These are phyloP conservation scores for Colletotrichum lini DNA, from an alignment of 2,329 filamentous ascomycete species.

Conservation along the genomic window DNA sequence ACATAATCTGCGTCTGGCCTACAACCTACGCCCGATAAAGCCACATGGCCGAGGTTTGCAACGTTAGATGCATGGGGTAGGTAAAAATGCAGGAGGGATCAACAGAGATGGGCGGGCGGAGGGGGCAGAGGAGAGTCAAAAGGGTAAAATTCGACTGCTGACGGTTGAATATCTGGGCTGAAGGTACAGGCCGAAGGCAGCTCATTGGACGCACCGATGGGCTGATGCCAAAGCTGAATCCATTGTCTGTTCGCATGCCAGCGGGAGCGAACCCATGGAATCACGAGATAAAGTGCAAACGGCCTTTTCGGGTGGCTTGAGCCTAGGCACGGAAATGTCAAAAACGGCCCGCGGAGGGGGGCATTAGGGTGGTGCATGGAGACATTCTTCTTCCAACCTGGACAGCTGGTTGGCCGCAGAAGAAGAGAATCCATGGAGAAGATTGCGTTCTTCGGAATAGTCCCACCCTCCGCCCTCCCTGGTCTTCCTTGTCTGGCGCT, in stretches of 20 bases:
- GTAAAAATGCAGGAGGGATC: slow-evolving; percentile 17
- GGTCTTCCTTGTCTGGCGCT: not conserved
- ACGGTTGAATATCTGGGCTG: not conserved
- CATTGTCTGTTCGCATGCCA: not conserved
- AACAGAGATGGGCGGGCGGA: slow-evolving; percentile 10
- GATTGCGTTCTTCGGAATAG: slow-evolving; percentile 6
- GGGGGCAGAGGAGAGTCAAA: not conserved
- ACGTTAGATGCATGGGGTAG: slow-evolving; percentile 19
- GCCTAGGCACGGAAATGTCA: slow-evolving; percentile 25
- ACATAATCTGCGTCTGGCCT: slow-evolving; percentile 30
- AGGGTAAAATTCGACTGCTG: not conserved
- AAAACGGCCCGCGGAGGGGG: slow-evolving; percentile 27
- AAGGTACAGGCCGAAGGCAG: not conserved
- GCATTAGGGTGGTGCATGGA: slow-evolving; percentile 2
- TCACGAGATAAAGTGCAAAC: not conserved
- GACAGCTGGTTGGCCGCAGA: slow-evolving; percentile 26
- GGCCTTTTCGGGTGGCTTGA: slow-evolving; percentile 3
- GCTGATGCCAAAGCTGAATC: not conserved
- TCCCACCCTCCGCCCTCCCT: not conserved
- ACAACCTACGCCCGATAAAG: slow-evolving; percentile 36
- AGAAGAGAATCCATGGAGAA: slow-evolving; percentile 15
- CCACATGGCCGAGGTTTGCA: slow-evolving; percentile 32
- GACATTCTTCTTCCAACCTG: not conserved
- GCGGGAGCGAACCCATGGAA: not conserved
- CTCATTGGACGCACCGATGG: not conserved